Conservation (phyloP, 1,284 basidiomycete species). For the Anthracocystis setariae region DNA sequence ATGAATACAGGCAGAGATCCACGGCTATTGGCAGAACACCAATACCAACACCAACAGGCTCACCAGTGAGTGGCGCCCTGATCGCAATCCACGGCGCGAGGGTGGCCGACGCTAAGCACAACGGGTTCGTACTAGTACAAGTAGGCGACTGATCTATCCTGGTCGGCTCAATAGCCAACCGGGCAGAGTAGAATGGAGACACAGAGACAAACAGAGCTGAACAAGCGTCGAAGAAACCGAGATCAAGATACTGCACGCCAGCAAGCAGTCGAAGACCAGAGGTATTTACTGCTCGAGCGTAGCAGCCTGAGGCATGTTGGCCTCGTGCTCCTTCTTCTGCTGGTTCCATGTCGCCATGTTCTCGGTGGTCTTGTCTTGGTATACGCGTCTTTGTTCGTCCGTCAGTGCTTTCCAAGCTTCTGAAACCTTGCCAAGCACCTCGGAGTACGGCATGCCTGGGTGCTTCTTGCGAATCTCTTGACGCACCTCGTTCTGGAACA, state of each 20-base stretch:
- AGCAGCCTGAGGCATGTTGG: slow-evolving; percentile 19
- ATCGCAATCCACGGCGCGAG: background rate
- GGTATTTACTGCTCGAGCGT: slow-evolving; percentile 25
- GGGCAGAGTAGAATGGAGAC: background rate
- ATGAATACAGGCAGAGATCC: slow-evolving; percentile 14
- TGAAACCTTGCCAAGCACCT: slow-evolving; percentile 57
- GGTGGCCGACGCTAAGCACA: background rate
- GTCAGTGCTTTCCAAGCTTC: slow-evolving; percentile 59
- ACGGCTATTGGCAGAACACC: background rate
- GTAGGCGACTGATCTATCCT: slow-evolving; percentile 7
- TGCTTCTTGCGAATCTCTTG: slow-evolving; percentile 57
- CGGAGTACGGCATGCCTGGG: slow-evolving; percentile 54
- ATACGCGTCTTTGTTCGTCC: slow-evolving; percentile 55
- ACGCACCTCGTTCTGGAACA: slow-evolving; percentile 63
- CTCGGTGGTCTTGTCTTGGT: slow-evolving; percentile 59
- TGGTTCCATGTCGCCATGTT: slow-evolving; percentile 57
- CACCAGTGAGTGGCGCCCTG: background rate
- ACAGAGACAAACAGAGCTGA: background rate
- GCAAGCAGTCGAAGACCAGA: too few species aligned
- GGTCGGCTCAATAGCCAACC: background rate
- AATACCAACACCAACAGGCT: background rate
- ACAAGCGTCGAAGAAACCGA: background rate
- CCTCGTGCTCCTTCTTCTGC: slow-evolving; percentile 56
- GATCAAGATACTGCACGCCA: too few species aligned
- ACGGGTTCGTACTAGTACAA: slow-evolving; percentile 16